Evolutionary conservation across 1,284 basidiomycete species (phyloP), one percentile per base, ranked within the genome.

Genomic region (Sphagnurus paluster): DNA sequence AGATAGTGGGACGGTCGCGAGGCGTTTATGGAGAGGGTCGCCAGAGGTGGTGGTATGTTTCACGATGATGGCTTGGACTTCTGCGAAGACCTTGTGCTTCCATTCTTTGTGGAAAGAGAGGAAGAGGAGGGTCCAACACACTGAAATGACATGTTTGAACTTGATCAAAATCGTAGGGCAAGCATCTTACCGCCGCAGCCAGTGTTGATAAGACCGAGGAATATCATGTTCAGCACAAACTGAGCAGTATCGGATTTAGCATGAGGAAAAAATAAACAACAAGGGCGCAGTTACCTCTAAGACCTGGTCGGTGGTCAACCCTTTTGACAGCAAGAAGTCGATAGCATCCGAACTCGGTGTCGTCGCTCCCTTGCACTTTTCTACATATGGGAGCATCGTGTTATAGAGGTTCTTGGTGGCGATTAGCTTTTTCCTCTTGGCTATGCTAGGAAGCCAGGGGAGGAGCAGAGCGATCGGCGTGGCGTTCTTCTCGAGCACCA

Each of bases 181-280:
- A 10, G 25, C n/a, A 28, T 17, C 25, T 6, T 44, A 66, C 63
- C 53, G 32, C 48, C 62, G 23, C 64, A 62, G 5, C 61, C 62
- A 3, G 65, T 67, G 48, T 68, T 67, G 32, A 63, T 52, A 2
- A 66, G 60, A 0, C 65, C 68, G 13, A 64, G 66, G 34, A 68
- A 64, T 26, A 68, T 46, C 7, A 66, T 53, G 10, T 50, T 49
- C 7, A 69, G 42, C 2, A 65, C 54, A 29, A 61, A 59, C 67
- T 68, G n/a, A 14, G 32, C 17, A 14, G 9, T n/a, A 10, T 17
- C 11, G 3, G n/a, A 11, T 16, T 24, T 6, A 16, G n/a, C 16
- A 26, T 26, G 25, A 26, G 11, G 6, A 11, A 26, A 26, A 26
- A 6, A 7, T 26, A 11, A 11, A 26, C 7, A 26, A 36, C n/a